These are phyloP conservation scores for Penicillium sp. DNA, from an alignment of 2,329 filamentous ascomycete species.

Conservation along the genomic window DNA sequence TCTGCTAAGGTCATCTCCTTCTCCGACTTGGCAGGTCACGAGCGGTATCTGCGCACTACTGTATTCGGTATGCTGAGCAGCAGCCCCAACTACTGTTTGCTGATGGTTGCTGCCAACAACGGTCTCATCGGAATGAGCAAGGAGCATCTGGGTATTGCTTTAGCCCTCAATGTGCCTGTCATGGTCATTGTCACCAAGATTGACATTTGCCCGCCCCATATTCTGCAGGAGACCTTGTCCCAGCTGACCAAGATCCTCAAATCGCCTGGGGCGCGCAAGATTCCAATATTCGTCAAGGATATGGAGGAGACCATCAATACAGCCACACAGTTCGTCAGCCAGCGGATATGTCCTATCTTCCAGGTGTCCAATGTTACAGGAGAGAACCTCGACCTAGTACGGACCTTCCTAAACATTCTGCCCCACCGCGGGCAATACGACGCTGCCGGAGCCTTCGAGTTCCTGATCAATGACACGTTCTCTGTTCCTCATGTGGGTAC, in stretches of 20 bases:
- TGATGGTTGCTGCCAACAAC: slow-evolving; percentile 99
- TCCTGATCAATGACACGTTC: slow-evolving; percentile 95
- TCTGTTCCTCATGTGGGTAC: slow-evolving; percentile 96
- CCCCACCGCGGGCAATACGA: slow-evolving; percentile 94
- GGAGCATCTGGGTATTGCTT: slow-evolving; percentile 91
- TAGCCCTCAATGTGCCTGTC: slow-evolving; percentile 92
- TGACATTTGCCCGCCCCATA: slow-evolving; percentile 94
- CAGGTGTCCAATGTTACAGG: slow-evolving; percentile 98
- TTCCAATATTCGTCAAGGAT: slow-evolving; percentile 91
- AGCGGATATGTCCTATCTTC: slow-evolving; percentile 94
- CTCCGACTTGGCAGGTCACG: slow-evolving; percentile 91
- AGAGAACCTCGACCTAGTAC: slow-evolving; percentile 82
- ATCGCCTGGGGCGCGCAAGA: slow-evolving; percentile 88
- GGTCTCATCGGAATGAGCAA: slow-evolving; percentile 97
- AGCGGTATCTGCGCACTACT: slow-evolving; percentile 90
- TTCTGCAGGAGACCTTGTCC: slow-evolving; percentile 86
- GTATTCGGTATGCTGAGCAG: slow-evolving; percentile 93
- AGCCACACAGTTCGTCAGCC: slow-evolving; percentile 90
- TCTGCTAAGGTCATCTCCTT: slow-evolving; percentile 96
- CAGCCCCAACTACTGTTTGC: slow-evolving; percentile 92
- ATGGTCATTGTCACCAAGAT: slow-evolving; percentile 99
- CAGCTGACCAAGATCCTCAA: slow-evolving; percentile 93
- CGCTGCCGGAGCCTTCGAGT: slow-evolving; percentile 82
- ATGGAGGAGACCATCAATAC: slow-evolving; percentile 92
- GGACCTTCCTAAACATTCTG: slow-evolving; percentile 90